Conservation (phyloP, 2,329 filamentous ascomycete species). For the Trichophyton benhamiae region DNA sequence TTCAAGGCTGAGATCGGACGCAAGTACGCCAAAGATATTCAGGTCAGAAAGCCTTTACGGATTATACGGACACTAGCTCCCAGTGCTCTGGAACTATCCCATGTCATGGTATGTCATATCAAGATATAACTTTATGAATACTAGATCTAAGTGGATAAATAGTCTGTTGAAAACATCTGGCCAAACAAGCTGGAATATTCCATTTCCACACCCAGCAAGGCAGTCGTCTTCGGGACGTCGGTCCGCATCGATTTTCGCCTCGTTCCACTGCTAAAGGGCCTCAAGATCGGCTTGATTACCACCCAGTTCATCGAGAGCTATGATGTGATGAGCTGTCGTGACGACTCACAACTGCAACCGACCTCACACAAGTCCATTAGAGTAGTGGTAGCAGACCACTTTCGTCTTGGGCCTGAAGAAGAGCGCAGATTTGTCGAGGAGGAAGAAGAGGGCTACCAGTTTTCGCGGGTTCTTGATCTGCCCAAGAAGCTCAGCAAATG, state of each 20-base stretch:
- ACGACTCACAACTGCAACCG: conserved; percentile 31
- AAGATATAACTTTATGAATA: not conserved
- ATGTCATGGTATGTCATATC: conserved; percentile 56
- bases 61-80: conserved; percentile 67
- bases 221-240: conserved; percentile 81
- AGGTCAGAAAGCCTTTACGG: conserved; percentile 64
- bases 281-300: conserved; percentile 71
- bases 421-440: conserved; percentile 43
- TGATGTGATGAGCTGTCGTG: conserved; percentile 47
- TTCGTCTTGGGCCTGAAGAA: conserved; percentile 55
- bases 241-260: conserved; percentile 77
- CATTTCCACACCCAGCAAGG: conserved; percentile 84
- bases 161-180: conserved; percentile 87
- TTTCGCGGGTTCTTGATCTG: conserved; percentile 50
- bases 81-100: conserved; percentile 62
- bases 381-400: conserved; percentile 55
- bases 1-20: conserved; percentile 85
- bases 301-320: conserved; percentile 69
- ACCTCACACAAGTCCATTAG: conserved; percentile 50
- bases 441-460: conserved; percentile 49
- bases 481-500: conserved; percentile 73
- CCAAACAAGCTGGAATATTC: conserved; percentile 96
- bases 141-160: not conserved
- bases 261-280: conserved; percentile 75
- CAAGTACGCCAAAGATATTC: conserved; percentile 77